A percentile compares a stretch with the other conserved stretches of the same genome.
These are phyloP conservation scores for Myriosclerotinia curreyana DNA, from an alignment of 2,329 filamentous ascomycete species.

Conservation along the genomic window DNA sequence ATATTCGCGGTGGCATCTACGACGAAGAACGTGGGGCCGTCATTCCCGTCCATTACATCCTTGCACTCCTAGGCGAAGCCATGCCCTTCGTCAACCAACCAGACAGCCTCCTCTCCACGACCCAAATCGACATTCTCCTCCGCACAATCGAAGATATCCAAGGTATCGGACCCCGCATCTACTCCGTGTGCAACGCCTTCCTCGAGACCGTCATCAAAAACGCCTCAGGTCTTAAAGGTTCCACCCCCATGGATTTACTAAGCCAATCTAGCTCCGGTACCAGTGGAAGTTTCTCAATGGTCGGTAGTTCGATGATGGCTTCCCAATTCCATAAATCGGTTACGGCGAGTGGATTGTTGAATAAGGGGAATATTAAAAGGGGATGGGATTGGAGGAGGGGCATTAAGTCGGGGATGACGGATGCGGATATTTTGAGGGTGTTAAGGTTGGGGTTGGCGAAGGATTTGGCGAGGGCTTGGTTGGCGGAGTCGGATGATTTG, in stretches of 20 bases:
- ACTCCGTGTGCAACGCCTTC: constrained; percentile 72
- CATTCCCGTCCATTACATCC: constrained; percentile 81
- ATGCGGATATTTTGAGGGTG: constrained; percentile 67
- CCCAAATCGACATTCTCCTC: constrained; percentile 72
- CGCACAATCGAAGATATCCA: constrained; percentile 78
- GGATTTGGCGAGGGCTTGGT: constrained; percentile 69
- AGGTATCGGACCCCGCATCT: constrained; percentile 70
- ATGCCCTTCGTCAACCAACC: constrained; percentile 70
- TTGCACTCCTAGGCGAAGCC: constrained; percentile 80
- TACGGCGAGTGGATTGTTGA: constrained; percentile 51
- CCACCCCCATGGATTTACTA: constrained; percentile 64
- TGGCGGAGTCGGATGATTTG: constrained; percentile 57
- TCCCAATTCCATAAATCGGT: constrained; percentile 60
- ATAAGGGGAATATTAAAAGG: constrained; percentile 50
- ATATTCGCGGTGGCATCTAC: constrained; percentile 86
- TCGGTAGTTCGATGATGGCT: constrained; percentile 69
- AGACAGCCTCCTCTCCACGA: constrained; percentile 58
- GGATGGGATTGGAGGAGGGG: constrained; percentile 71
- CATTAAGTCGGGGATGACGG: constrained; percentile 56
- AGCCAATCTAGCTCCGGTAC: constrained; percentile 62
- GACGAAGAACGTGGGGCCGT: constrained; percentile 78
- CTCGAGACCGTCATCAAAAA: constrained; percentile 72
- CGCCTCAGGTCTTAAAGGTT: constrained; percentile 58
- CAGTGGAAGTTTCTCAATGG: constrained; percentile 57
- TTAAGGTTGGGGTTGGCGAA: constrained; percentile 71